phyloP scores from a whole-genome alignment of 768 basidiomycete species.

The Dacryopinax spathularia region DNA sequence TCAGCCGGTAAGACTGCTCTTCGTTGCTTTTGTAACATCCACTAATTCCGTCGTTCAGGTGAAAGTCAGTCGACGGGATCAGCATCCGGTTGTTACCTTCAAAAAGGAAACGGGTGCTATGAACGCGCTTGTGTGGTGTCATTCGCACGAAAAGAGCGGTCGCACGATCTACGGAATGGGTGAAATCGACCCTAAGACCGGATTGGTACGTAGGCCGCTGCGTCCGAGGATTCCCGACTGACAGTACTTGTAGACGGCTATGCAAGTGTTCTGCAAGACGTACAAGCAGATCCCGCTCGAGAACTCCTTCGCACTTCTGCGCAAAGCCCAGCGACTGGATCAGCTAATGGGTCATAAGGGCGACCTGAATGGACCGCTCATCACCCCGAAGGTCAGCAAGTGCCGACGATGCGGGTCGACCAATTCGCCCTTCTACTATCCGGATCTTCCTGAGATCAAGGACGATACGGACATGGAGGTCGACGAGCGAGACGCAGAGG shows the following conservation, averaged over 20 bases:
- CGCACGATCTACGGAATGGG: conserved; percentile 69
- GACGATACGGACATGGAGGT: background rate
- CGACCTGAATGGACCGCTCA: background rate
- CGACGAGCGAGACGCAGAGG: background rate
- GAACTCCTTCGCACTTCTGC: conserved; percentile 70
- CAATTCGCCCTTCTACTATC: conserved; percentile 1
- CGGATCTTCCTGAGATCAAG: background rate
- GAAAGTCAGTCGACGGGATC: conserved; percentile 61
- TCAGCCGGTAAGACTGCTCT: conserved; percentile 43
- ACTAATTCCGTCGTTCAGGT: conserved; percentile 33
- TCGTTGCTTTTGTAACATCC: conserved; percentile 1
- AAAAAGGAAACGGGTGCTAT: conserved; percentile 67
- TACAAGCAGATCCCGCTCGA: conserved; percentile 66
- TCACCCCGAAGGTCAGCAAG: background rate
- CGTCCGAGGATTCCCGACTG: too few relatives aligned
- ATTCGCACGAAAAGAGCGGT: conserved; percentile 51
- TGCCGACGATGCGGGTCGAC: background rate
- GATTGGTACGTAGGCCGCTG: conserved; percentile 71
- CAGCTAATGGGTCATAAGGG: conserved; percentile 30
- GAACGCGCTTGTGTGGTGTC: conserved; percentile 63
- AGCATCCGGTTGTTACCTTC: conserved; percentile 52
- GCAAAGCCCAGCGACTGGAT: conserved; percentile 80
- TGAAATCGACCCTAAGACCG: conserved; percentile 60
- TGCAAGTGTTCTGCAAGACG: conserved; percentile 71
- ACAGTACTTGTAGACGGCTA: conserved; percentile 76